Evolutionary conservation across 1,284 basidiomycete species (phyloP).

Genomic region (Anthracocystis panici-leucophaei): DNA sequence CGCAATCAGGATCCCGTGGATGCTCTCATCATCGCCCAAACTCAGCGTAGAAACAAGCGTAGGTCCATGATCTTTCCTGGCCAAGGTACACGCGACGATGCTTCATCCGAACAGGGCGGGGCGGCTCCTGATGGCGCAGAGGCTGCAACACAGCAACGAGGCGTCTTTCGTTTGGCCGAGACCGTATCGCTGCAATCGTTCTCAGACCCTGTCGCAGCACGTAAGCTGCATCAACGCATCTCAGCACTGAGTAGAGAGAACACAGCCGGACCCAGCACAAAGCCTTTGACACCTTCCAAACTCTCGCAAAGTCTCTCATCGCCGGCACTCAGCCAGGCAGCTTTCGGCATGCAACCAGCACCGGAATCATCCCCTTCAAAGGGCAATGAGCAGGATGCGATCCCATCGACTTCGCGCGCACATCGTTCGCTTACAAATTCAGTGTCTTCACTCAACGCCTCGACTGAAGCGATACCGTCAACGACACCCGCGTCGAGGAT

Average conservation of each 20-base stretch:
- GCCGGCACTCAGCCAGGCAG: conserved; percentile 23
- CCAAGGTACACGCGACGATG: background rate
- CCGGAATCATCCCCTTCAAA: background rate
- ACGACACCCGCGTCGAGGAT: conserved; percentile 29
- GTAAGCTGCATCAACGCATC: conserved; percentile 47
- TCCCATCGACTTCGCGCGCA: background rate
- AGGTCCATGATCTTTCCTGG: conserved; percentile 26
- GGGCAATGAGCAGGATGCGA: background rate
- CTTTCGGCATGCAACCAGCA: background rate
- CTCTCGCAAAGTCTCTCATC: conserved; percentile 44
- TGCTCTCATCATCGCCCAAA: conserved; percentile 58
- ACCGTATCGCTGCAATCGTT: conserved; percentile 56
- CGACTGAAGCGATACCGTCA: conserved; percentile 14
- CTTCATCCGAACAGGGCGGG: background rate
- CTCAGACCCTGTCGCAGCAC: conserved; percentile 44
- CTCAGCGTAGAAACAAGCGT: conserved; percentile 39
- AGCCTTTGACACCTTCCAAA: conserved; percentile 32
- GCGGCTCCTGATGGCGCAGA: conserved; percentile 1
- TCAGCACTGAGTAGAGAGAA: conserved; percentile 32
- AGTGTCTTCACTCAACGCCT: conserved; percentile 25
- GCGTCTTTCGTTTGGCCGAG: conserved; percentile 63
- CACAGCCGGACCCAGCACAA: conserved; percentile 21
- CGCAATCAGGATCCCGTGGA: conserved; percentile 61
- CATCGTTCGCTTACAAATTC: conserved; percentile 33
- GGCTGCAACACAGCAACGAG: conserved; percentile 19